Evolutionary conservation across 1,139 yeast species (phyloP).

Genomic region (Saccharomycopsis crataegensis): DNA sequence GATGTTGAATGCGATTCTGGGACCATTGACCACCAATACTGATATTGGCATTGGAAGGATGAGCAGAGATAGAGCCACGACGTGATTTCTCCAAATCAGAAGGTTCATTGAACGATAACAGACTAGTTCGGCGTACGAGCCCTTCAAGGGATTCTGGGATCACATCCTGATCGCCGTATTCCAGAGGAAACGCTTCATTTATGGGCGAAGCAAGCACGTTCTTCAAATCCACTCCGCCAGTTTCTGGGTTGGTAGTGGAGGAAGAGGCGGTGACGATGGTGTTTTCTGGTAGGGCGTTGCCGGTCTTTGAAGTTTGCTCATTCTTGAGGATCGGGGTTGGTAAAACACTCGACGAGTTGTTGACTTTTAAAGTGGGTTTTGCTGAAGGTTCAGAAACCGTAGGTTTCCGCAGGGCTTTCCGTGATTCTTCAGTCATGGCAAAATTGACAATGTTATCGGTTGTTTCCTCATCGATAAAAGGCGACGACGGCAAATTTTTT

Average conservation of each 20-base stretch:
- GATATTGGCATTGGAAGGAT: conserved; percentile 30
- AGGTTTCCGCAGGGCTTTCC: no score
- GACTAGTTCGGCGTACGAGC: conserved; percentile 9
- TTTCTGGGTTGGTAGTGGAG: neutral
- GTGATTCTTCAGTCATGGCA: no score
- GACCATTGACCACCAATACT: neutral
- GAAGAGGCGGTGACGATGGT: neutral
- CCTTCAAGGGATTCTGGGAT: neutral
- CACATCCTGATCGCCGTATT: neutral
- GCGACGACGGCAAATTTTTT: no score
- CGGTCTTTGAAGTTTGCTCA: neutral
- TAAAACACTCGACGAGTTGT: conserved; percentile 1
- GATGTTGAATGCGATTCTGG: conserved; percentile 10
- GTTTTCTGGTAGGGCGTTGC: neutral
- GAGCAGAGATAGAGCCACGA: conserved; percentile 43
- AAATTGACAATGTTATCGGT: no score
- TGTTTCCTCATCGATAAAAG: no score
- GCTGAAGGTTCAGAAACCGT: neutral
- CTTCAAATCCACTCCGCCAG: neutral
- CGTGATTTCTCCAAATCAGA: conserved; percentile 33
- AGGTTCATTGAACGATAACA: conserved; percentile 28
- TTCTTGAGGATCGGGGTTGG: conserved; percentile 15
- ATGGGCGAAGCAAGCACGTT: neutral
- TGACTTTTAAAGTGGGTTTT: conserved; percentile 15
- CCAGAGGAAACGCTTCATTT: neutral